phyloP scores from a whole-genome alignment of 495 filamentous ascomycete species.

The Hypoxylon trugodes region DNA sequence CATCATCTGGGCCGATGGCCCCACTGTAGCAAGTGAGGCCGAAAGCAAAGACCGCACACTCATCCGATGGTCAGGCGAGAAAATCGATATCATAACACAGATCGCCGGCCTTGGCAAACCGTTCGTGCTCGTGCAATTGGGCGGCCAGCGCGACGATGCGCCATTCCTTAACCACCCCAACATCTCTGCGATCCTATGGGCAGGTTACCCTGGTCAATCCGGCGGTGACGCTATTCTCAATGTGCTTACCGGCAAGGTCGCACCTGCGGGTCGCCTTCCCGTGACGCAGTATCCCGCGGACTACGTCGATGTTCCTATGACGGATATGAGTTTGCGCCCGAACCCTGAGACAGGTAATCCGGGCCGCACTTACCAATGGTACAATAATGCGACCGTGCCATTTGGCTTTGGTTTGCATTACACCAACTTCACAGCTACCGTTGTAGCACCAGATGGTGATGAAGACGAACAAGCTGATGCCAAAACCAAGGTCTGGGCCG shows the following conservation, averaged over 20 bases:
- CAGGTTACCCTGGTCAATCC: conserved; percentile 67
- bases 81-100: conserved; percentile 63
- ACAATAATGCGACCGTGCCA: conserved; percentile 59
- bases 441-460: conserved; percentile 7
- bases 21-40: conserved; percentile 64
- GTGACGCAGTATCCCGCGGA: conserved; percentile 65
- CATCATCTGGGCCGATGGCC: conserved; percentile 66
- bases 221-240: conserved; percentile 65
- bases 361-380: conserved; percentile 71
- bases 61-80: conserved; percentile 66
- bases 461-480: no score
- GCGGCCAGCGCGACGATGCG: conserved; percentile 48
- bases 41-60: conserved; percentile 64
- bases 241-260: conserved; percentile 60
- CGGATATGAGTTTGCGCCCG: conserved; percentile 65
- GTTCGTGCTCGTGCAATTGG: conserved; percentile 66
- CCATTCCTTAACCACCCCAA: conserved; percentile 31
- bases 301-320: conserved; percentile 64
- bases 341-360: conserved; percentile 49
- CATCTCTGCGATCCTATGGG: conserved; percentile 65
- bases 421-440: conserved; percentile 60
- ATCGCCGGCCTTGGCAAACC: conserved; percentile 61
- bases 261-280: conserved; percentile 66
- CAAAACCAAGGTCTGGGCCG: no score
- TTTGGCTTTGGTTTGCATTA: conserved; percentile 70